Evolutionary conservation across 1,139 yeast genomes (phyloP), one percentile per base, ranked within the genome.

Genomic region (Arxiozyma telluris): DNA sequence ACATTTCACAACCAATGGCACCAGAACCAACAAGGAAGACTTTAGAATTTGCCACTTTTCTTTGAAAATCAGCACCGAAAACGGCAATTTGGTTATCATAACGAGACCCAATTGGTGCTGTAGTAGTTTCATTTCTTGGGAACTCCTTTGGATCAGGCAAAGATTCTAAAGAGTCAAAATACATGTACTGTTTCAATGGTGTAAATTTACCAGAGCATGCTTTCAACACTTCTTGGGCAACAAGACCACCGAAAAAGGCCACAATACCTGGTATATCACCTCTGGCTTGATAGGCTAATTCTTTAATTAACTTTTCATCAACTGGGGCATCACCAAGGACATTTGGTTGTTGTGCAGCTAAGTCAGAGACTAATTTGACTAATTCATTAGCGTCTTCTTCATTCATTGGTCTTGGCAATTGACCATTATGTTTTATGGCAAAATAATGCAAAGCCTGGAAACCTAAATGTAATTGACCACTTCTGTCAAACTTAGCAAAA

Each of bases 1-100:
- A 78, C 94, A 94, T 93, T 74, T 93, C 99, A 74, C 99, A 93
- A 50, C 99, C 99, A 76, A 93, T 93, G 44, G 99, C 99, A 68
- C 99, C 99, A 1, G 98, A 82, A 51, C 99, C 99, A 46, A 93
- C 98, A 61, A 93, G 76, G 71, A 93, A 93, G 5, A 91, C 89
- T 66, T 81, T 85, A 60, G 87, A 75, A 70, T 91, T 88, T 48
- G 88, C 81, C 57, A 93, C 73, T 51, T 75, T 76, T 63, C 85
- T 81, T 66, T 88, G 93, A 73, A 81, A 89, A 46, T 81, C 80
- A 55, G 79, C 70, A 59, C 99, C 99, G 64, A 90, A 90, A 1
- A 93, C 96, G 4, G 98, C 97, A 64, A 90, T 86, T 73, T 90
- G 96, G 20, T 82, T 81, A 71, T 93, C 99, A 67, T 94, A 93